Percentiles rank a stretch among this genome's conserved stretches.
These are phyloP conservation scores for Lobosporangium transversale DNA, from an alignment of 192 early-diverging fungal genomes.

Conservation along the genomic window DNA sequence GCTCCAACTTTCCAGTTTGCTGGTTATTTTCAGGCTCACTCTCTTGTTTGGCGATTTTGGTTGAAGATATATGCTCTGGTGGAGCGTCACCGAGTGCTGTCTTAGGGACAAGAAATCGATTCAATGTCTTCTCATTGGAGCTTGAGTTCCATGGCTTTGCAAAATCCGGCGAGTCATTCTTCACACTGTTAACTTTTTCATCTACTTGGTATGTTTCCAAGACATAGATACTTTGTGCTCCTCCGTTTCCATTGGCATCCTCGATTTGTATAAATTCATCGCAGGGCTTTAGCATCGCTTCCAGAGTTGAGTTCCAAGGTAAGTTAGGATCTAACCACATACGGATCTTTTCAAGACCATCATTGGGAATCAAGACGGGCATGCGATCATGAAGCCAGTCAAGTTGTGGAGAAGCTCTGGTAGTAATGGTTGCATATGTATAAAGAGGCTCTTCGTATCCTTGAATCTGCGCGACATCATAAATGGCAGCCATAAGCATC, in stretches of 20 bases:
- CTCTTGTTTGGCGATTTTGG: background rate
- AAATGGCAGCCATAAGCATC: slow-evolving; percentile 63
- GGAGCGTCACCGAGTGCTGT: background rate
- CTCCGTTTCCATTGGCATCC: background rate
- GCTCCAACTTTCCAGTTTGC: background rate
- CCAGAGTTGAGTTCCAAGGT: slow-evolving; percentile 48
- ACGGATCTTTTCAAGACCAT: slow-evolving; percentile 45
- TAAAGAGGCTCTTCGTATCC: slow-evolving; percentile 51
- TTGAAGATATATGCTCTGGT: background rate
- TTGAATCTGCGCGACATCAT: slow-evolving; percentile 52
- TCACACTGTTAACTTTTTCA: slow-evolving; percentile 57
- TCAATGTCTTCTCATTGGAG: slow-evolving; percentile 44
- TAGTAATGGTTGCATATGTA: slow-evolving; percentile 65
- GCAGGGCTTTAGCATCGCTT: slow-evolving; percentile 57
- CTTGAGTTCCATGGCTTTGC: slow-evolving; percentile 55
- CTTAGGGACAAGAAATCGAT: slow-evolving; percentile 34
- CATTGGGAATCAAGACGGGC: slow-evolving; percentile 65
- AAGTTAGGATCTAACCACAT: slow-evolving; percentile 59
- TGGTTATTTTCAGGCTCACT: background rate
- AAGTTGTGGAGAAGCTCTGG: slow-evolving; percentile 51
- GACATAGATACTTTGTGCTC: slow-evolving; percentile 5
- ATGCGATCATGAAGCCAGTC: slow-evolving; percentile 66
- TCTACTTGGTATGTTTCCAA: slow-evolving; percentile 60
- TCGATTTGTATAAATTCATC: slow-evolving; percentile 51
- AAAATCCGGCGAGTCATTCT: slow-evolving; percentile 57